Evolutionary conservation across 768 basidiomycete genomes (phyloP).

Genomic region (Auricularia sp.): DNA sequence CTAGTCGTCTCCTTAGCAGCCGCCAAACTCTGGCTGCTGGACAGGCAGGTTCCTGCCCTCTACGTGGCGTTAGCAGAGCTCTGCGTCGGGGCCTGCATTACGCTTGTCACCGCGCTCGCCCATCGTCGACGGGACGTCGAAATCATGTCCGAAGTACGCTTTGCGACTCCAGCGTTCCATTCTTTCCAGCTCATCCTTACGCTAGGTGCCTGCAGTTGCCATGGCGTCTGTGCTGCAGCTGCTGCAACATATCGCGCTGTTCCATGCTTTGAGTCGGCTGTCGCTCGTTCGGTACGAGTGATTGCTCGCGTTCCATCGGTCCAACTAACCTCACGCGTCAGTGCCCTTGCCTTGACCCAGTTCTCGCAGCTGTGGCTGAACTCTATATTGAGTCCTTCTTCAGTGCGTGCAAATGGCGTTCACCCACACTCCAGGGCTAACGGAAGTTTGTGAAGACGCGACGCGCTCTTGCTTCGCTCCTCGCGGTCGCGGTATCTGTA

Average conservation of each 20-base stretch:
- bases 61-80: slow-evolving; percentile 70
- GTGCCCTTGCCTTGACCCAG: slow-evolving; percentile 60
- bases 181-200: neutral
- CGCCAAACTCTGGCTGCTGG: slow-evolving; percentile 57
- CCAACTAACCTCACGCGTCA: slow-evolving; percentile 19
- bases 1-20: slow-evolving; percentile 54
- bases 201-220: slow-evolving; percentile 62
- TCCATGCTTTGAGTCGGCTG: slow-evolving; percentile 59
- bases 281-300: slow-evolving; percentile 53
- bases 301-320: slow-evolving; percentile 1
- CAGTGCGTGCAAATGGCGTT: slow-evolving; percentile 28
- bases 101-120: slow-evolving; percentile 59
- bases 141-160: slow-evolving; percentile 48
- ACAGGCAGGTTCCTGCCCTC: slow-evolving; percentile 58
- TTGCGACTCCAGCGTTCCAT: slow-evolving; percentile 8
- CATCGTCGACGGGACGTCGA: slow-evolving; percentile 50
- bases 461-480: slow-evolving; percentile 36
- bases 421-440: neutral
- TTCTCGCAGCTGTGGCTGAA: slow-evolving; percentile 62
- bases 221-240: slow-evolving; percentile 59
- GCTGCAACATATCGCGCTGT: slow-evolving; percentile 56
- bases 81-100: slow-evolving; percentile 2
- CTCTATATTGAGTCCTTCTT: slow-evolving; percentile 37
- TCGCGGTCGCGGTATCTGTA: slow-evolving; percentile 46
- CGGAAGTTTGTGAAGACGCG: slow-evolving; percentile 31